Evolutionary conservation across 208 protist genomes (phyloP).

Genomic region (Leishmania lainsoni): DNA sequence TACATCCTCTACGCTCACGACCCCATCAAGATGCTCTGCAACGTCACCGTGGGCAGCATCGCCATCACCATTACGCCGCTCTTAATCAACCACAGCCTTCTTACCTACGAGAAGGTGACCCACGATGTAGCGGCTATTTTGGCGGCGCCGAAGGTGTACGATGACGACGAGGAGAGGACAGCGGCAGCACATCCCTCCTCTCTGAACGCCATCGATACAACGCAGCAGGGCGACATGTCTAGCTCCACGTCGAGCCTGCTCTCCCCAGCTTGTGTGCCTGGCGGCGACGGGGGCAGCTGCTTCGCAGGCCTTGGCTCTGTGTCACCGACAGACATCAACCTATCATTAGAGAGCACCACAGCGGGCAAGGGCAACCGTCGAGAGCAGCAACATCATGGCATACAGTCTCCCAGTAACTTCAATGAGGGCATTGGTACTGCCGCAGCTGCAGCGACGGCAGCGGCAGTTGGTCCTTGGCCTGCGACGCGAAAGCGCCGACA

Average conservation of each 20-base stretch:
- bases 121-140: conserved; percentile 42
- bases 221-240: conserved; percentile 6
- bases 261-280: neutral
- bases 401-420: neutral
- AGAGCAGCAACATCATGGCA: no score
- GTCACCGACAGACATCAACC: neutral
- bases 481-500: conserved; percentile 10
- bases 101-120: conserved; percentile 67
- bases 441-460: neutral
- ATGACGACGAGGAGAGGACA: conserved; percentile 2
- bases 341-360: neutral
- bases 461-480: neutral
- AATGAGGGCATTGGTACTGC: neutral
- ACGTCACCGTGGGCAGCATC: conserved; percentile 71
- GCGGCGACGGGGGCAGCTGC: conserved; percentile 1
- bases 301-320: neutral
- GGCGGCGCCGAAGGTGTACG: conserved; percentile 17
- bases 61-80: conserved; percentile 75
- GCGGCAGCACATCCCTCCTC: neutral
- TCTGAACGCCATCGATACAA: neutral
- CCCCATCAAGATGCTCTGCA: conserved; percentile 47
- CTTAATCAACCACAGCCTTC: conserved; percentile 78
- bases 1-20: conserved; percentile 78
- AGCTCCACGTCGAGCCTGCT: neutral
- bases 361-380: neutral